Base-by-base conservation (phyloP, 805 yeast species). In the Suhomyces emberorum region DNA sequence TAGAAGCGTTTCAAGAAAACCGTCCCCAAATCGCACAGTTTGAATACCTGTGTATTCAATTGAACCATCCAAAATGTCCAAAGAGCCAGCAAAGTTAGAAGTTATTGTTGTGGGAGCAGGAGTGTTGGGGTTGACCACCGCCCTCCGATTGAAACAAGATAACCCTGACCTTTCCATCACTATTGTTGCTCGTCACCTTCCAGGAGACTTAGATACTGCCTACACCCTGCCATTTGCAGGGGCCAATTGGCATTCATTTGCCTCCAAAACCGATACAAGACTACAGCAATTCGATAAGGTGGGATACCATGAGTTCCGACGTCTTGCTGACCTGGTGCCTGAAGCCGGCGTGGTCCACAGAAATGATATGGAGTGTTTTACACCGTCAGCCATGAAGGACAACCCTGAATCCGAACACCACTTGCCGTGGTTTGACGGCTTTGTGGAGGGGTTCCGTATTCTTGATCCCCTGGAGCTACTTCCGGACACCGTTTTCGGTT, bases 161-260 rank as follows among this genome's bases (percentile, higher is more conserved):
- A 37, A 30, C 23, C 34, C 39, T 2, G 32, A 40, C 2, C 43
- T 42, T 34, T 53, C 55, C 15, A 51, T 65, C 29, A 59, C 68
- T 3, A 49, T 64, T 15, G 60, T 54, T 4, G 69, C 57, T 0
- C 47, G 52, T 2, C 54, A 71, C 43, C 52, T 79, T 18, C 85
- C 85, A 1, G 82, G 83, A 1, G 85, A 80, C 52, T 38, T 49
- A 20, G 44, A 54, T 31, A 69, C 70, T 34, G 69, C 69, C 7
- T 81, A 77, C 50, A 70, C 84, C 3, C 77, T 83, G 0, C 86
- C 87, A 3, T 75, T 68, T 52, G 88, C 87, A 0, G 88, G 88
- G 3, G 88, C 87, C 30, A 77, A 81, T 47, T 81, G 87, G 85
- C 67, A 64, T 32, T 74, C 83, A 9, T 77, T 78, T 57, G 86